phyloP scores from a whole-genome alignment of 805 yeast genomes.

The Candida ulmi region DNA sequence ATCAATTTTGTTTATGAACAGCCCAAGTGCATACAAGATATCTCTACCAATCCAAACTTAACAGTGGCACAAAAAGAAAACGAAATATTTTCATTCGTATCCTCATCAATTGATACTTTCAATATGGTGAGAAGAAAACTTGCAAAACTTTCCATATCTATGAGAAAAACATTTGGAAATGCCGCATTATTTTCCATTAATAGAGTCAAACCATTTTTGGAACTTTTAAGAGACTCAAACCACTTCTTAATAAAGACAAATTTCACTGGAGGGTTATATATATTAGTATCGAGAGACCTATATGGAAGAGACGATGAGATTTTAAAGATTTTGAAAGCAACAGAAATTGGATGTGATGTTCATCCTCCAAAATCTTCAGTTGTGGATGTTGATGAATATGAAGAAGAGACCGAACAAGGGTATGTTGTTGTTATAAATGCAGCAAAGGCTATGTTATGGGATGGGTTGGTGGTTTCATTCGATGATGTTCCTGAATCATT shows the following conservation, averaged over 20 bases:
- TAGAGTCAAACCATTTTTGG: conserved; percentile 46
- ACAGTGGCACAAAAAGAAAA: conserved; percentile 19
- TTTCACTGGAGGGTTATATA: conserved; percentile 66
- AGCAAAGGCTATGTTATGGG: conserved; percentile 85
- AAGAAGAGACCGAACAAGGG: conserved; percentile 35
- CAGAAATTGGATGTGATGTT: conserved; percentile 48
- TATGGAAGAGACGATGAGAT: conserved; percentile 37
- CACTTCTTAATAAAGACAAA: conserved; percentile 78
- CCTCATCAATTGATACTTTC: conserved; percentile 60
- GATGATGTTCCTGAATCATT: conserved; percentile 29
- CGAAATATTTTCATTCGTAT: conserved; percentile 35
- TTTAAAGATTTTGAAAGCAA: conserved; percentile 36
- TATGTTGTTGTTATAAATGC: conserved; percentile 74
- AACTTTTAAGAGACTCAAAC: conserved; percentile 52
- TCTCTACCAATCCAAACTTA: conserved; percentile 15
- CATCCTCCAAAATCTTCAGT: conserved; percentile 21
- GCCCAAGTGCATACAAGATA: conserved; percentile 51
- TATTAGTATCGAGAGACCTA: conserved; percentile 60
- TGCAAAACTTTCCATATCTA: conserved; percentile 64
- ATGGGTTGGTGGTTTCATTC: conserved; percentile 65
- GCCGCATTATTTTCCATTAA: conserved; percentile 56
- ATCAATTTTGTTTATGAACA: conserved; percentile 69
- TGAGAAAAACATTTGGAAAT: conserved; percentile 69
- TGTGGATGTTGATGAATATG: conserved; percentile 18
- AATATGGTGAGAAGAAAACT: conserved; percentile 78